These are phyloP conservation scores for Neobulgaria alba DNA, from an alignment of 2,329 filamentous ascomycete genomes.

Conservation along the genomic window DNA sequence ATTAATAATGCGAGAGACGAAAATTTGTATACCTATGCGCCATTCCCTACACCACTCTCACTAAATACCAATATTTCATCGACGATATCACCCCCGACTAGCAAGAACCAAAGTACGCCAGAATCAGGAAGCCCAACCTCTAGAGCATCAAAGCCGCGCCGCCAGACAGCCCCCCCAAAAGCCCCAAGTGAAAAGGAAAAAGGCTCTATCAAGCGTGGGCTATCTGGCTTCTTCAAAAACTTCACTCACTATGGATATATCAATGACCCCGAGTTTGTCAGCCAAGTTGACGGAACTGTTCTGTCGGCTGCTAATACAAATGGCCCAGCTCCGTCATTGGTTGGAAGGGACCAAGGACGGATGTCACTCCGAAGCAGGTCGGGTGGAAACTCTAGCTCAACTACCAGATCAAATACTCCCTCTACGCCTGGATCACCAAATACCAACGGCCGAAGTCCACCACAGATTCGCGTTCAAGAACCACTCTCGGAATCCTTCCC, in stretches of 20 bases:
- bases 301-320: constrained; percentile 7
- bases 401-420: constrained; percentile 19
- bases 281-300: constrained; percentile 1
- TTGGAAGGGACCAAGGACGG: constrained; percentile 11
- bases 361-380: constrained; percentile 15
- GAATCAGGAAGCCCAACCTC: too few relatives aligned
- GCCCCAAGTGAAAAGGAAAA: constrained; percentile 1
- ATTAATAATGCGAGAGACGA: too few relatives aligned
- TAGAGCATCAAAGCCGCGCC: too few relatives aligned
- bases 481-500: constrained; percentile 28
- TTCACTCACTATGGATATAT: not conserved
- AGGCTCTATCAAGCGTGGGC: constrained; percentile 2
- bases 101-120: too few relatives aligned
- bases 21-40: too few relatives aligned
- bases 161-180: too few relatives aligned
- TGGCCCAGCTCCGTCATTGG: constrained; percentile 14
- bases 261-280: constrained; percentile 2
- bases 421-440: constrained; percentile 39
- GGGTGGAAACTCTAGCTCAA: constrained; percentile 16
- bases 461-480: constrained; percentile 8
- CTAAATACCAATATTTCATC: too few relatives aligned
- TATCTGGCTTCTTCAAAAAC: constrained; percentile 5
- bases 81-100: too few relatives aligned
- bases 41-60: too few relatives aligned
- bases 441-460: constrained; percentile 22